phyloP scores from a whole-genome alignment of 345 rosid genomes.

The Populus deltoides region DNA sequence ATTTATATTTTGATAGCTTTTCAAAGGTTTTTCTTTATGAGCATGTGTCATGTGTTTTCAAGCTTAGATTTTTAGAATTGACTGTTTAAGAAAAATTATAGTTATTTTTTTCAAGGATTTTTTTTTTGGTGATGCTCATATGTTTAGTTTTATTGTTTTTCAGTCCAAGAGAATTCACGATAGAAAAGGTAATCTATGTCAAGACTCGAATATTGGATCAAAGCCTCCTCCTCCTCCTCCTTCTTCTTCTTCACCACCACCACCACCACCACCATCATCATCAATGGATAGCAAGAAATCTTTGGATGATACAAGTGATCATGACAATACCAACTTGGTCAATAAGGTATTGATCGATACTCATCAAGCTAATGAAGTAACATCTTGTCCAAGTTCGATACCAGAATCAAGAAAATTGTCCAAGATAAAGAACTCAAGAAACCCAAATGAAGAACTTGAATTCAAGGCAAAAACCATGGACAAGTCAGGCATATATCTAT shows the following conservation, averaged over 20 bases:
- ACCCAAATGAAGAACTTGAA: not conserved
- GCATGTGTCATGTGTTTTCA: not conserved
- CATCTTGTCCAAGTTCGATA: slow-evolving; percentile 6
- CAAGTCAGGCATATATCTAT: slow-evolving; percentile 4
- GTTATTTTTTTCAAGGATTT: too few species aligned
- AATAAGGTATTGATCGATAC: not conserved
- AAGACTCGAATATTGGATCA: slow-evolving; percentile 16
- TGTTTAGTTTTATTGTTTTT: not conserved
- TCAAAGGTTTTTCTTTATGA: not conserved
- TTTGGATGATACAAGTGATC: not conserved
- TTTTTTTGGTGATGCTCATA: not conserved
- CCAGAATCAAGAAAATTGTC: not conserved
- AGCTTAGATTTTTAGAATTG: not conserved
- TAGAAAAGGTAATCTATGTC: slow-evolving; percentile 7
- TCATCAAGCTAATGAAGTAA: not conserved
- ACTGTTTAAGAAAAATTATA: not conserved
- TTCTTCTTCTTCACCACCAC: not conserved
- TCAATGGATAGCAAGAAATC: not conserved
- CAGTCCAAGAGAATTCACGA: slow-evolving; percentile 30
- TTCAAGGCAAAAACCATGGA: slow-evolving; percentile 3
- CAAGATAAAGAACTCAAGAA: not conserved
- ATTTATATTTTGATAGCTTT: not conserved
- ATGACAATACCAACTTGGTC: not conserved
- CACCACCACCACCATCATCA: too few species aligned
- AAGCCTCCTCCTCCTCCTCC: not conserved